These are phyloP conservation scores for Camelina hispida DNA, from an alignment of 345 rosid genomes.

Conservation along the genomic window DNA sequence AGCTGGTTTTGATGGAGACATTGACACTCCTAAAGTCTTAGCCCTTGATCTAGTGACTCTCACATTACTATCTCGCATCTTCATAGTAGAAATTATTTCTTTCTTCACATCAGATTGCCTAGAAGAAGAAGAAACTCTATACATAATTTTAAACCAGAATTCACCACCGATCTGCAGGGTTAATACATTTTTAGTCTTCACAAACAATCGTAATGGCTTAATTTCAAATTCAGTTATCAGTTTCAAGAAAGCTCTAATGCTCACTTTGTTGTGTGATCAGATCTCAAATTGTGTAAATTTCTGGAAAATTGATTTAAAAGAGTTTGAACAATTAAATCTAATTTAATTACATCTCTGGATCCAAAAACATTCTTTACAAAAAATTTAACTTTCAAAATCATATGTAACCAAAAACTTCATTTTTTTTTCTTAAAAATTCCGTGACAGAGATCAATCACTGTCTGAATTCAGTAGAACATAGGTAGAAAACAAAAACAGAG, in stretches of 20 bases:
- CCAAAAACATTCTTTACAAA: neutral
- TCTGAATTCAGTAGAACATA: neutral
- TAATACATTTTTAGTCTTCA: neutral
- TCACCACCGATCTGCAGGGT: slow-evolving; percentile 3
- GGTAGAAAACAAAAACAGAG: neutral
- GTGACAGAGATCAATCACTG: slow-evolving; percentile 6
- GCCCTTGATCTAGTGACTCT: slow-evolving; percentile 76
- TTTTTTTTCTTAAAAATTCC: neutral
- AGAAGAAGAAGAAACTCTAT: slow-evolving; percentile 33
- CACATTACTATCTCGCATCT: slow-evolving; percentile 44
- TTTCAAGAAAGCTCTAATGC: neutral
- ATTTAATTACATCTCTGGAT: neutral
- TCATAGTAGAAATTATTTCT: slow-evolving; percentile 48
- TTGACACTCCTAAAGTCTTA: slow-evolving; percentile 60
- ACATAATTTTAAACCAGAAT: slow-evolving; percentile 17
- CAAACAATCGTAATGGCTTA: neutral
- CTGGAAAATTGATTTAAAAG: neutral
- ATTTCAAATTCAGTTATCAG: neutral
- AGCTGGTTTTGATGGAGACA: slow-evolving; percentile 57
- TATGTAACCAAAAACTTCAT: neutral
- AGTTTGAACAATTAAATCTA: neutral
- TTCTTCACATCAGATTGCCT: slow-evolving; percentile 56
- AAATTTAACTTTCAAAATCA: neutral
- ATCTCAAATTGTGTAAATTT: neutral
- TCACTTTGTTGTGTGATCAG: neutral